A percentile compares a stretch with the other conserved stretches of the same genome.
These are phyloP conservation scores for Parietichytrium sp. DNA, from an alignment of 108 stramenopile genomes.

Conservation along the genomic window DNA sequence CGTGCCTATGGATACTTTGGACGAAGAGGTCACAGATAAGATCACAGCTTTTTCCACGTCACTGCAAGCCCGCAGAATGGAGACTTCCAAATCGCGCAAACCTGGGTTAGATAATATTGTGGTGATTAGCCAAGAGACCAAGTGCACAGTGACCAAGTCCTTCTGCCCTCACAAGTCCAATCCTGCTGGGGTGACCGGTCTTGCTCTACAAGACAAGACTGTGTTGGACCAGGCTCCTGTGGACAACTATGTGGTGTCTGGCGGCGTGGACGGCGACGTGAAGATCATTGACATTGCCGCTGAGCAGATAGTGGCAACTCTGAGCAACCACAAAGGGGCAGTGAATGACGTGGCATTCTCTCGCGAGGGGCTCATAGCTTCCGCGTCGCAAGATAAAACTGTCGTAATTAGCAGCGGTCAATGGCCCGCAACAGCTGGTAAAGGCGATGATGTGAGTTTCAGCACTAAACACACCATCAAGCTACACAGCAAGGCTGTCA, in stretches of 20 bases:
- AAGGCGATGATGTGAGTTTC: neutral
- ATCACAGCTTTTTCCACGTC: neutral
- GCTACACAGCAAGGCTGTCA: neutral
- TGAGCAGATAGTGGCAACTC: slow-evolving; percentile 57
- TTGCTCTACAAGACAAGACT: slow-evolving; percentile 36
- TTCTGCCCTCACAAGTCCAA: slow-evolving; percentile 65
- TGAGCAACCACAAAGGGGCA: slow-evolving; percentile 41
- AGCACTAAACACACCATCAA: neutral
- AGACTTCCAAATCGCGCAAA: slow-evolving; percentile 48
- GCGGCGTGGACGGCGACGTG: slow-evolving; percentile 71
- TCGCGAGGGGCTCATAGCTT: slow-evolving; percentile 38
- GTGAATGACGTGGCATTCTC: slow-evolving; percentile 42
- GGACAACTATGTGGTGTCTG: slow-evolving; percentile 57
- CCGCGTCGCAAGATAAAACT: neutral
- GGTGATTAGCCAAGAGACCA: slow-evolving; percentile 33
- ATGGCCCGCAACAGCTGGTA: too few species aligned
- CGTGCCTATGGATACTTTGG: neutral
- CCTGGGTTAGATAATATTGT: neutral
- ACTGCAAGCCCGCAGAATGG: neutral
- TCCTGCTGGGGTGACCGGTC: slow-evolving; percentile 55
- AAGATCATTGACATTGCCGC: slow-evolving; percentile 62
- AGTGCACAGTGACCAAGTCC: neutral
- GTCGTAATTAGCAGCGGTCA: neutral
- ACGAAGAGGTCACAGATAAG: neutral
- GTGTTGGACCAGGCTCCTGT: neutral